Base-by-base conservation (phyloP, 139 green algal species). In the Bryopsis sp. region DNA sequence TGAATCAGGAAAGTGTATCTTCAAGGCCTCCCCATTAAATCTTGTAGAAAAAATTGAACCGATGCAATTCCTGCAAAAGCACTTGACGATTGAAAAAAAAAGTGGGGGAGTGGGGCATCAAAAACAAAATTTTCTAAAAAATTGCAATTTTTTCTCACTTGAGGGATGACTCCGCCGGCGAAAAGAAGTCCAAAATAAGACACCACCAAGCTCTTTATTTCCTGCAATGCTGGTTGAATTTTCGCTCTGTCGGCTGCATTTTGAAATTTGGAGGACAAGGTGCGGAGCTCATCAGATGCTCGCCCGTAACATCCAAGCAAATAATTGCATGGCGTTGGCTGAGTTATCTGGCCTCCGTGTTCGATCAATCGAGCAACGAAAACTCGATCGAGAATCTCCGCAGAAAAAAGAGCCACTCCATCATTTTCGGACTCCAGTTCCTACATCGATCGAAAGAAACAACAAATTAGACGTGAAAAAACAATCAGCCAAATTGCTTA, bases 161-260 rank as follows among this genome's bases (percentile, higher is more conserved):
- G 82, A 7, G 84, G 85, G 59, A 96, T 91, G 74, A 97, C 82
- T 37, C 86, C 82, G 5, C 85, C 72, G 22, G 72, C 79, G 15
- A 97, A 79, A 6, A 85, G 76, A 0, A 98, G 81, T 0, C 82
- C 82, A 0, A 76, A 59, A 65, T 97, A 97, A 5, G 78, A 88
- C 28, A 97, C 81, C 2, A 89, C 62, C 32, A 97, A 77, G 64
- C 96, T 81, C 39, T 79, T 84, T n/a, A 76, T 72, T 0, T 79
- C 64, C 5, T 37, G 15, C 0, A 57, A 36, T 2, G 71, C 68
- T 39, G 79, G 47, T 47, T 87, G 39, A 2, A 38, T 19, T 39
- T 69, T 36, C 33, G 72, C 59, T 26, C 58, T 34, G 0, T 39
- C 36, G 31, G 72, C 33, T 8, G 76, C 73, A 59, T 72, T 68